phyloP scores from a whole-genome alignment of 176 grass and related monocot genomes.

The Typha latifolia region DNA sequence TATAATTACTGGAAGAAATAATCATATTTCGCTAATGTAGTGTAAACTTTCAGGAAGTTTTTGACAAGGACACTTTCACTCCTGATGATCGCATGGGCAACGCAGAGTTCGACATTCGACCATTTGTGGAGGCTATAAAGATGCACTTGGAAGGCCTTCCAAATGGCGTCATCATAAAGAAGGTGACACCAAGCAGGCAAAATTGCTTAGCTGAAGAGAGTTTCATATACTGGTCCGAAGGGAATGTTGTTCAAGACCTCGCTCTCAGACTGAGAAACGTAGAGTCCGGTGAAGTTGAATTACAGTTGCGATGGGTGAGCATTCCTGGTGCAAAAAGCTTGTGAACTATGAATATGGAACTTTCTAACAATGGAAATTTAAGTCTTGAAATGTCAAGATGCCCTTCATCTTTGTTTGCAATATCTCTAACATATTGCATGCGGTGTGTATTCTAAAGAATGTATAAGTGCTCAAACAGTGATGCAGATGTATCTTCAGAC shows the following conservation, averaged over 20 bases:
- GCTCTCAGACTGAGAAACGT: conserved; percentile 43
- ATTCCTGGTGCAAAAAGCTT: conserved; percentile 26
- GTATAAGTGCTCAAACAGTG: no score
- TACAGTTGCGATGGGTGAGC: conserved; percentile 49
- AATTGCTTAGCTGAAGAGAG: conserved; percentile 63
- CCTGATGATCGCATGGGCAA: conserved; percentile 69
- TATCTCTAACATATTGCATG: no score
- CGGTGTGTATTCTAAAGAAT: no score
- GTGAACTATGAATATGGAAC: background rate
- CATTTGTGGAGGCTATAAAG: conserved; percentile 57
- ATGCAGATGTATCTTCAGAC: no score
- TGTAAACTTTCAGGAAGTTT: conserved; percentile 50
- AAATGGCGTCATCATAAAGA: conserved; percentile 34
- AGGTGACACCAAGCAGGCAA: conserved; percentile 43
- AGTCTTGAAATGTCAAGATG: no score
- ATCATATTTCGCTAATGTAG: background rate
- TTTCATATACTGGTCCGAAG: conserved; percentile 28
- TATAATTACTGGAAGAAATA: background rate
- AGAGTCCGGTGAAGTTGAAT: conserved; percentile 50
- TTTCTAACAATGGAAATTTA: no score
- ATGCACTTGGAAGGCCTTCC: conserved; percentile 49
- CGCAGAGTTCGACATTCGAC: conserved; percentile 56
- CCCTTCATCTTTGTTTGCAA: no score
- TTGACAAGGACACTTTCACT: conserved; percentile 73
- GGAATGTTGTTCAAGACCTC: conserved; percentile 53